Evolutionary conservation across 2,329 filamentous ascomycete genomes (phyloP).

Genomic region (Fusarium keratoplasticum): DNA sequence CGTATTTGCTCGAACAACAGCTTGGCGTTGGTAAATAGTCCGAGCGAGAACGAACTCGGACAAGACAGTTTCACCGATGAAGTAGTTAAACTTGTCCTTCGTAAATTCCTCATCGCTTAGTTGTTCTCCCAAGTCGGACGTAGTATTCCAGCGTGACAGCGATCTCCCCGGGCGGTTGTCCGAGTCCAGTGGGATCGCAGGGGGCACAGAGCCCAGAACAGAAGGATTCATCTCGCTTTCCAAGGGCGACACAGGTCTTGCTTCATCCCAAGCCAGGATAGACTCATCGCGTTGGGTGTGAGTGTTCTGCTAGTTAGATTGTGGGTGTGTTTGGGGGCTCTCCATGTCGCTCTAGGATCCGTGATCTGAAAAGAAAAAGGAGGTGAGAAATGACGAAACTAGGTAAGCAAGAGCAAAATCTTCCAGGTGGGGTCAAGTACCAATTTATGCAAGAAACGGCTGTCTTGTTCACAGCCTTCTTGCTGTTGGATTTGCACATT

Average conservation of each 20-base stretch:
- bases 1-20: no score
- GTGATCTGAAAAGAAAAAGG: no score
- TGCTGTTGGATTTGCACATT: background rate
- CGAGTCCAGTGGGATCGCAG: background rate
- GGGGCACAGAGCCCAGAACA: fast-evolving
- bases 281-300: background rate
- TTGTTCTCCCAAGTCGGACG: no score
- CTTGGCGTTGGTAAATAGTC: no score
- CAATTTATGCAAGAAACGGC: background rate
- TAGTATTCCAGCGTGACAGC: background rate
- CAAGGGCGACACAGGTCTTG: background rate
- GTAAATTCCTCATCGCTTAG: background rate
- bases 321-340: background rate
- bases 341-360: background rate
- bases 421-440: no score
- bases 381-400: no score
- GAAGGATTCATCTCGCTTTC: no score
- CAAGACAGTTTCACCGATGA: no score
- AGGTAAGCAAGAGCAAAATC: no score
- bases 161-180: background rate
- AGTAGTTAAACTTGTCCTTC: background rate
- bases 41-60: no score
- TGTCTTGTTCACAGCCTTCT: background rate
- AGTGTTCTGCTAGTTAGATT: background rate
- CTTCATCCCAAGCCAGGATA: no score